Evolutionary conservation across 306 rosid species (phyloP), one percentile per base, ranked within the genome.

Genomic region (Geum urbanum): DNA sequence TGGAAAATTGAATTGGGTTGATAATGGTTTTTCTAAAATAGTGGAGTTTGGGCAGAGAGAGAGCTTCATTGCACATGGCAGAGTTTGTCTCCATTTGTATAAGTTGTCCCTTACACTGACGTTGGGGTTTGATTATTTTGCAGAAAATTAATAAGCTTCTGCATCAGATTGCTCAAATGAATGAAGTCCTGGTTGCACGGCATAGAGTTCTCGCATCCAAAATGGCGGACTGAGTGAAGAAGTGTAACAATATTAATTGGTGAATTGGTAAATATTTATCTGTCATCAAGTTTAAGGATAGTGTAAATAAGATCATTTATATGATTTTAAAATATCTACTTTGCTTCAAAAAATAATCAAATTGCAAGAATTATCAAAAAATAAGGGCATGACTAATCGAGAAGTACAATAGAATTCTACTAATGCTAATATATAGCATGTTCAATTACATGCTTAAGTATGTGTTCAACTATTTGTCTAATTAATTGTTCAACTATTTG

Each of bases 101-200:
- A 37, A 27, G 20, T 13, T 62, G 62, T 63, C 19, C 8, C 44
- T 54, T 7, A 27, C 55, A 41, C 68, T 53, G 18, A 73, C 14
- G 4, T 55, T 51, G 11, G 75, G 41, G 44, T 46, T 61, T 46
- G 54, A 1, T 78, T 4, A 48, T 56, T 27, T n/a, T 61, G 70
- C 82, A 83, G 87, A 83, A 77, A 62, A 83, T 79, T 32, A 59
- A 40, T 66, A 50, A 76, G 16, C 75, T 83, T 7, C 48, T 79
- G 76, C 70, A 69, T 71, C 84, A 76, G 70, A 77, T 83, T 57
- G 76, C 77, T 13, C 75, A 70, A 66, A 15, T 83, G 72, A 83
- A 83, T 16, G 65, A 78, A 70, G 69, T 77, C 8, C 70, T 83
- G 61, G 51, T 74, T 47, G 70, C 73, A 47, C 84, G 72, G 52